Base-by-base conservation (phyloP, 2,329 filamentous ascomycete genomes). In the Fusarium sterilihyphosum region DNA sequence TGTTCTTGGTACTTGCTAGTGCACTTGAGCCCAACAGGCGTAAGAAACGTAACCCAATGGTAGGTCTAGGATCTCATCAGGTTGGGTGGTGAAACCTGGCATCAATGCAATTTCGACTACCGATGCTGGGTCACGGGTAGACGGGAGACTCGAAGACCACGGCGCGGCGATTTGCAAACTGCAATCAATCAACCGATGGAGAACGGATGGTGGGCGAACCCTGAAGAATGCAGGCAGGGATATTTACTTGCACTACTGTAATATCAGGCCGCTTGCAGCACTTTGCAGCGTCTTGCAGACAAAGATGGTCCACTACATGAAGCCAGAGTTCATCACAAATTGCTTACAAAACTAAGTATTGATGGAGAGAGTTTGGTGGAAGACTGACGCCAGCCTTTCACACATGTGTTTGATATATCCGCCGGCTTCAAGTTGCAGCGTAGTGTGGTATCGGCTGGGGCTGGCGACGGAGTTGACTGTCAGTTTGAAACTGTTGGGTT, bases 221-320 rank as follows among this genome's bases (percentile, higher is more conserved):
- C 56, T 65, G 69, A 73, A 61, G 65, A 56, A 71, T 68, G 69
- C 60, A 63, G 74, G 64, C 73, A 75, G 77, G 73, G 77, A 54
- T 76, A 67, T 43, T 62, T 60, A 56, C 56, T 65, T 71, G 71
- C 73, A 77, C 62, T 72, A 56, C 37, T 29, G 52, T 41, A 71
- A 65, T 54, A 71, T 61, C 62, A 74, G 64, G 52, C 73, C 68
- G 56, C 56, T 77, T 77, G 65, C 63, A 78, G 73, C 77, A 70
- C 65, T 59, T 59, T 78, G 76, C 73, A 79, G 41, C 56, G 33
- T n/a, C 41, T 24, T 59, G 56, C 31, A 59, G 41, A 26, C 43
- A 59, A 65, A 71, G 43, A 40, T 62, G 75, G 57, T 61, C 73
- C 67, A 73, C 75, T 58, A 61, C 43, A 59, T 46, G 50, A 61